A percentile compares a stretch with the other conserved stretches of the same genome.
Conservation (phyloP, 371 early-diverging fungal genomes). For the Mucor lusitanicus region DNA sequence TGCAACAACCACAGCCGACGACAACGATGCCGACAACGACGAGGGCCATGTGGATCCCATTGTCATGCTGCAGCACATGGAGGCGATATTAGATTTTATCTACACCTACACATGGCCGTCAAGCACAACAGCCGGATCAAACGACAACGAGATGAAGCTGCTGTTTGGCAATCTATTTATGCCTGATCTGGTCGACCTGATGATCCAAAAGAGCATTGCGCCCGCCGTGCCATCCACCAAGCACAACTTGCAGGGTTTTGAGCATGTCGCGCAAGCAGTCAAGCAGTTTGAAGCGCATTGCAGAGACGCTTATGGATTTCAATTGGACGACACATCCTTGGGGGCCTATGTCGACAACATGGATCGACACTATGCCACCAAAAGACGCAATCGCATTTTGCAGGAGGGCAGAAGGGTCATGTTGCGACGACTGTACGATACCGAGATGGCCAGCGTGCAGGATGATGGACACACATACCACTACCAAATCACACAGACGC, state of each 20-base stretch:
- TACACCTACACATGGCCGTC: constrained; percentile 16
- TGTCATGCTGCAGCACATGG: constrained; percentile 11
- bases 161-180: constrained; percentile 27
- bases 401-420: constrained; percentile 42
- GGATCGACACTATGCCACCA: constrained; percentile 42
- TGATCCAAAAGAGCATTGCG: constrained; percentile 16
- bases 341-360: constrained; percentile 26
- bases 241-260: constrained; percentile 19
- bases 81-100: constrained; percentile 20
- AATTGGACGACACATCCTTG: constrained; percentile 1
- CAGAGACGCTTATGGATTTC: constrained; percentile 5
- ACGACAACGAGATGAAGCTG: not conserved
- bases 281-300: constrained; percentile 15
- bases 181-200: constrained; percentile 11
- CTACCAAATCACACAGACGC: constrained; percentile 47
- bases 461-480: constrained; percentile 15
- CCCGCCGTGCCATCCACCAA: constrained; percentile 28
- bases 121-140: not conserved
- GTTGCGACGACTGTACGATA: constrained; percentile 44
- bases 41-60: constrained; percentile 5
- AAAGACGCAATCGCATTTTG: constrained; percentile 34
- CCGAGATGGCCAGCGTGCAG: constrained; percentile 23
- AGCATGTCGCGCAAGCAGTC: constrained; percentile 12
- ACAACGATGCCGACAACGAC: constrained; percentile 10
- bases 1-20: not conserved